Evolutionary conservation across 2,329 filamentous ascomycete genomes (phyloP), one percentile per base, ranked within the genome.

Genomic region (Westerdykella sp.): DNA sequence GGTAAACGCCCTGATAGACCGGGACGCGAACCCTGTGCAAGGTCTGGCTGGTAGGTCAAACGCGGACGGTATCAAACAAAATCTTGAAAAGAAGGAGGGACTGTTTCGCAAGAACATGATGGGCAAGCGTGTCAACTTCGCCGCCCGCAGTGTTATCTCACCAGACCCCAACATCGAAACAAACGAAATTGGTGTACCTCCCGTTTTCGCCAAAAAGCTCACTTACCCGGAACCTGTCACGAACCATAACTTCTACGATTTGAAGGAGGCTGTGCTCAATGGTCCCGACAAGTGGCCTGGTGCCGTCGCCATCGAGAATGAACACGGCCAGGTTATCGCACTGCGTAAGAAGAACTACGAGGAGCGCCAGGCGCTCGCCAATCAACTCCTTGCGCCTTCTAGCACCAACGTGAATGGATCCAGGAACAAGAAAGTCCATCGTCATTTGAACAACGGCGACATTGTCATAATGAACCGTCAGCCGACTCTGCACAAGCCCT

Each of bases 91-190:
- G 76, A 98, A 98, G 70, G 94, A 98, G 63, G 93, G 93, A 52
- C 76, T 98, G 23, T 98, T 98, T 75, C 79, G 93, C 57, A 97
- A 95, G 74, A 96, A 98, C 69, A 97, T 98, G 93, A 98, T 98
- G 93, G 93, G 93, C 48, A 98, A 98, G 51, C 62, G 62, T 62
- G 93, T 98, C 48, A 93, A 99, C 66, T 98, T 98, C 63, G 98
- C 94, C 0, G 93, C 93, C 31, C 85, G 93, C 66, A 95, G 87
- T 77, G 93, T 98, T 65, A 98, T 98, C 56, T 97, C 91, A 9
- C 93, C 93, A 0, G 93, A 98, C 63, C 93, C 93, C 2, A 98
- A 97, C 62, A 95, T 98, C 59, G 93, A 98, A 68, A 97, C 93
- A 14, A 97, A 95, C 66, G 93, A 98, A 69, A 97, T 98, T 53